Base-by-base conservation (phyloP, 208 protist species). In the Wallacemonas sp. region DNA sequence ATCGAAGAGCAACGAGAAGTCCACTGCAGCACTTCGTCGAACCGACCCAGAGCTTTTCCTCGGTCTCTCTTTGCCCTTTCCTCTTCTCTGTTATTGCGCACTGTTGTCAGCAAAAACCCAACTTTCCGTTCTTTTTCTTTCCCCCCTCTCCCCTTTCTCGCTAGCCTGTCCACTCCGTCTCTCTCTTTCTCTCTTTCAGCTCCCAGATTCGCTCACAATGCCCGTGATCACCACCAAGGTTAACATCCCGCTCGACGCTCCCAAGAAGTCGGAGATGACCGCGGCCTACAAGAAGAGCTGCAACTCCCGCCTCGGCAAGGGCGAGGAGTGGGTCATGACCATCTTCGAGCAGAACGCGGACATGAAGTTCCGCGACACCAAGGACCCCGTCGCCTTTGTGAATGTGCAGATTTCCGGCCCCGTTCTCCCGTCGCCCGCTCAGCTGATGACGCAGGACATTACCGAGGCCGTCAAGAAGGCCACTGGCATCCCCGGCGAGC, bases 251-350 rank as follows among this genome's bases (percentile, higher is more conserved):
- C 62, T 76, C 29, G 46, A 66, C 41, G 62, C 54, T 9, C 36
- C 38, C 27, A 54, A 65, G 65, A 54, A 70, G 41, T 47, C 61
- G 2, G 62, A 43, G 14, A 39, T 77, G 17, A 55, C 61, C 23
- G 55, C 48, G 17, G 70, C 65, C 24, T 70, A 63, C 67, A 49
- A 60, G 43, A 33, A 57, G 16, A 47, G 70, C 63, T 55, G 52
- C 48, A 27, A 33, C 41, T 34, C 66, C 2, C 44, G 38, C 34
- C 52, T 81, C 1, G 61, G 55, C 26, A 77, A 78, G 57, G 54
- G 64, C 2, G 71, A 65, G 19, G 44, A 68, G 12, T 72, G 63
- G 56, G 67, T 78, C 26, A 81, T 81, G 76, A 71, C 54, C 33
- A 63, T 64, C 24, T 76, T 77, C 44, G 46, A 81, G 29, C 65